Percentiles rank a stretch among this genome's conserved stretches.
Conservation (phyloP, 352 stramenopile species). For the Globisporangium echinulatum region DNA sequence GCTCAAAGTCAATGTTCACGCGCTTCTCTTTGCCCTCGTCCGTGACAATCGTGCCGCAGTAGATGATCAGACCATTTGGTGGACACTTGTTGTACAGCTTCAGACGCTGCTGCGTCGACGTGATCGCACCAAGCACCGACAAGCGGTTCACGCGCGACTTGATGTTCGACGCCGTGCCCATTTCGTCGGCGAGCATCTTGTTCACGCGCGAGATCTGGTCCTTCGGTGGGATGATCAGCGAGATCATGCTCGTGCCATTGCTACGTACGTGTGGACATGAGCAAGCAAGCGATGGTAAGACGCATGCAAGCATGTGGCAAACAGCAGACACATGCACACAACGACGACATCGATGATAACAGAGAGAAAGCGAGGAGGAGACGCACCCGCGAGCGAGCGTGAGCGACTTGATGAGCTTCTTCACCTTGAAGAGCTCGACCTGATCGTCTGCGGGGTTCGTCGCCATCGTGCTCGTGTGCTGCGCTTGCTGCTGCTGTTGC, state of each 20-base stretch:
- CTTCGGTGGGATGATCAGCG: slow-evolving; percentile 97
- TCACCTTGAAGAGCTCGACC: slow-evolving; percentile 99
- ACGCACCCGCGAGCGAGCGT: slow-evolving; percentile 77
- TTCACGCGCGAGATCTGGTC: slow-evolving; percentile 96
- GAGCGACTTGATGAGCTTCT: slow-evolving; percentile 99
- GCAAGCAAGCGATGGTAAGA: too few relatives aligned
- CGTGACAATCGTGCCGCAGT: slow-evolving; percentile 98
- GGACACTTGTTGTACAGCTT: slow-evolving; percentile 98
- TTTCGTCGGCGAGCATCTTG: slow-evolving; percentile 99
- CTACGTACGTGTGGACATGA: slow-evolving; percentile 18
- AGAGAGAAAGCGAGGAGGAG: neutral
- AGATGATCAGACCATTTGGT: slow-evolving; percentile 98
- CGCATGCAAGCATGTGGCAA: too few relatives aligned
- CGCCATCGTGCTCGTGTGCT: neutral
- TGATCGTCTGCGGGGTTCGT: slow-evolving; percentile 80
- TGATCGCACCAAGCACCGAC: slow-evolving; percentile 98
- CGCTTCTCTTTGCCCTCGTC: slow-evolving; percentile 99
- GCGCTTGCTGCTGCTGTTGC: slow-evolving; percentile 2
- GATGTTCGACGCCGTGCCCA: slow-evolving; percentile 99
- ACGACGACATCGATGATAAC: neutral
- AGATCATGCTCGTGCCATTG: slow-evolving; percentile 99
- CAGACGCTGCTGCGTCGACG: slow-evolving; percentile 97
- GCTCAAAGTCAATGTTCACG: slow-evolving; percentile 99
- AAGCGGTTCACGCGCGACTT: slow-evolving; percentile 99
- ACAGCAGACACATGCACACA: too few relatives aligned